These are phyloP conservation scores for Pseudocercospora eumusae DNA, from an alignment of 2,329 filamentous ascomycete genomes.

Conservation along the genomic window DNA sequence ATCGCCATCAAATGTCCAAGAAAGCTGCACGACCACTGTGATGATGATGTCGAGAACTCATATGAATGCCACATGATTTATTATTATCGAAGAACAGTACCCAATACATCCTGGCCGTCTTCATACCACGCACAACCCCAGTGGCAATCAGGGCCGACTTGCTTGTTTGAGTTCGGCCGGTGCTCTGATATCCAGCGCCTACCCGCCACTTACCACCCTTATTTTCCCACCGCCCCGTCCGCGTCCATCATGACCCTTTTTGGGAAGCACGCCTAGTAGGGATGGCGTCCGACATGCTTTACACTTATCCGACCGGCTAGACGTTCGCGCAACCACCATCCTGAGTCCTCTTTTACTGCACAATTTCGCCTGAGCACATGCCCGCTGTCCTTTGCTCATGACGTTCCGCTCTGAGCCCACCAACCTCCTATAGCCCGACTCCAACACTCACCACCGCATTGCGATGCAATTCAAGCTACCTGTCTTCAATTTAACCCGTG, in stretches of 20 bases:
- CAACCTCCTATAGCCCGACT: not conserved
- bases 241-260: slow-evolving; percentile 12
- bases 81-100: not conserved
- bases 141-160: slow-evolving; percentile 9
- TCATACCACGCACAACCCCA: slow-evolving; percentile 6
- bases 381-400: slow-evolving; percentile 3
- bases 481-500: slow-evolving; percentile 20
- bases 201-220: not conserved
- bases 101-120: not conserved
- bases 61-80: not conserved
- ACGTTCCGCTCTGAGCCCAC: slow-evolving; percentile 9
- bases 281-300: slow-evolving; percentile 22
- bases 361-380: slow-evolving; percentile 16
- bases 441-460: not conserved
- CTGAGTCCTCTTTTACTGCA: slow-evolving; percentile 16
- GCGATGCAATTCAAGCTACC: slow-evolving; percentile 15
- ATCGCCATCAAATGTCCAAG: not conserved
- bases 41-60: not conserved
- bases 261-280: slow-evolving; percentile 16
- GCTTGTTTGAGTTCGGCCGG: slow-evolving; percentile 15
- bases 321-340: slow-evolving; percentile 18
- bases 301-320: slow-evolving; percentile 20
- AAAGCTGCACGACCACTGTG: not conserved
- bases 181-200: not conserved
- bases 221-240: not conserved